Percentiles rank a stretch among this genome's conserved stretches.
These are phyloP conservation scores for Nothophoma quercina DNA, from an alignment of 2,329 filamentous ascomycete species.

Conservation along the genomic window DNA sequence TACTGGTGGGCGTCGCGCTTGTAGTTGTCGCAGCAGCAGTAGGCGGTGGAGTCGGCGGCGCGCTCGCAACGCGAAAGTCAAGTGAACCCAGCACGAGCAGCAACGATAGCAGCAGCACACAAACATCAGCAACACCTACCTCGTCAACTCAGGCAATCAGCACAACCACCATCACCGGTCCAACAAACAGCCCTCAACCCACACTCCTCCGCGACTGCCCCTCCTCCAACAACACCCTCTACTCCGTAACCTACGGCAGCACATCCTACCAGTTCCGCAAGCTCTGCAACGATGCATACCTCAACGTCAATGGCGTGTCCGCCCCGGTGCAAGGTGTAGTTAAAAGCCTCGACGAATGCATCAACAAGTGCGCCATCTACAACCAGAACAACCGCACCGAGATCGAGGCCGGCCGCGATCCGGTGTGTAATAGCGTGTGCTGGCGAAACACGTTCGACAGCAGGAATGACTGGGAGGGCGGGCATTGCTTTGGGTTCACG, in stretches of 20 bases:
- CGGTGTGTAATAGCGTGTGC: constrained; percentile 20
- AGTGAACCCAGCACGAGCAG: constrained; percentile 3
- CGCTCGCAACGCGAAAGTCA: constrained; percentile 15
- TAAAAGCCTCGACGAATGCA: constrained; percentile 19
- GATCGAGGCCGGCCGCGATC: constrained; percentile 6
- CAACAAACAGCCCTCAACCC: constrained; percentile 9
- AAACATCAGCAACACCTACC: constrained; percentile 7
- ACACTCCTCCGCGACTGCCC: constrained; percentile 26
- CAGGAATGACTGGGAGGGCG: constrained; percentile 23
- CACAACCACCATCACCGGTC: constrained; percentile 18
- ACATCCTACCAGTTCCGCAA: constrained; percentile 21
- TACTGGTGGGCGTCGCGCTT: constrained; percentile 12
- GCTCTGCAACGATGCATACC: constrained; percentile 12
- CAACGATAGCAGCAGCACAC: not conserved
- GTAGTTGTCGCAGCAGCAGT: constrained; percentile 18
- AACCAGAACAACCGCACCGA: constrained; percentile 20
- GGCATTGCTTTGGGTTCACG: constrained; percentile 22
- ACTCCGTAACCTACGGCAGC: constrained; percentile 15
- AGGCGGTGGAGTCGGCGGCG: constrained; percentile 23
- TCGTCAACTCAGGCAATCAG: constrained; percentile 1
- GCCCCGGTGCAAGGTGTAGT: constrained; percentile 5
- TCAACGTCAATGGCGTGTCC: constrained; percentile 11
- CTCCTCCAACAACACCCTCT: constrained; percentile 24
- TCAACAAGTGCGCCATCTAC: constrained; percentile 22
- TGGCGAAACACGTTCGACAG: constrained; percentile 26